These are phyloP conservation scores for Trypanosoma brucei DNA, from an alignment of 208 protist genomes.

Conservation along the genomic window DNA sequence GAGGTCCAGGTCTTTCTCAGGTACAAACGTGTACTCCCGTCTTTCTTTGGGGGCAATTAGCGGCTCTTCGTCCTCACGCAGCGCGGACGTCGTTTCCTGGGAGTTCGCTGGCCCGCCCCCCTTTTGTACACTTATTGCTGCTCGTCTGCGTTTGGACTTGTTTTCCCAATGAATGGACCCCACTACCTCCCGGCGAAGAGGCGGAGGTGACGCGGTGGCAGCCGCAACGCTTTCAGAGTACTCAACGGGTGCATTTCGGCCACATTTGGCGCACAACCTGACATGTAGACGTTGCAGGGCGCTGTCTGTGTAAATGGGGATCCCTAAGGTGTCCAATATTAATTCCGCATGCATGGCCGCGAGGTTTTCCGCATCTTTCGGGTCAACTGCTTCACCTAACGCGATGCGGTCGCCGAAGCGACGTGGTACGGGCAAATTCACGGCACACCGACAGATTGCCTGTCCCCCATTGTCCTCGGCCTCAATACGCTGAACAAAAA, in stretches of 20 bases:
- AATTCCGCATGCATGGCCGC: conserved; percentile 89
- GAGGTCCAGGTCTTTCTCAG: conserved; percentile 54
- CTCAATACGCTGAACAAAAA: conserved; percentile 42
- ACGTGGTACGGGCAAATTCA: conserved; percentile 61
- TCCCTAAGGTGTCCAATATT: conserved; percentile 79
- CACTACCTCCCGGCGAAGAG: conserved; percentile 56
- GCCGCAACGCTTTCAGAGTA: conserved; percentile 22
- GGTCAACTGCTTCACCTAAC: conserved; percentile 59
- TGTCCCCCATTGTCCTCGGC: conserved; percentile 40
- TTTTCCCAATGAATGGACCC: conserved; percentile 71
- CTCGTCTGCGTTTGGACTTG: conserved; percentile 19
- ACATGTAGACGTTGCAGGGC: conserved; percentile 58
- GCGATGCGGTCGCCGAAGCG: conserved; percentile 74
- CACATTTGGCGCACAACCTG: conserved; percentile 41
- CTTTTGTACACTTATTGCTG: conserved; percentile 16
- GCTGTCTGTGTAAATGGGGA: conserved; percentile 64
- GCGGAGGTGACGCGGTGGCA: conserved; percentile 62
- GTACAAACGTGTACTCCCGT: conserved; percentile 32
- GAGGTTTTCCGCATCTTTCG: conserved; percentile 57
- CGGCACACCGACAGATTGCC: conserved; percentile 39
- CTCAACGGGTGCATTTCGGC: conserved; percentile 54
- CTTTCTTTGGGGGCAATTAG: conserved; percentile 14
- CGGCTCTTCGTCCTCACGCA: conserved; percentile 2
- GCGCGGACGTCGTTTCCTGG: neutral
- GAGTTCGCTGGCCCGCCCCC: neutral